phyloP scores from a whole-genome alignment of 495 filamentous ascomycete genomes.

The Xanthoparmelia taractica region DNA sequence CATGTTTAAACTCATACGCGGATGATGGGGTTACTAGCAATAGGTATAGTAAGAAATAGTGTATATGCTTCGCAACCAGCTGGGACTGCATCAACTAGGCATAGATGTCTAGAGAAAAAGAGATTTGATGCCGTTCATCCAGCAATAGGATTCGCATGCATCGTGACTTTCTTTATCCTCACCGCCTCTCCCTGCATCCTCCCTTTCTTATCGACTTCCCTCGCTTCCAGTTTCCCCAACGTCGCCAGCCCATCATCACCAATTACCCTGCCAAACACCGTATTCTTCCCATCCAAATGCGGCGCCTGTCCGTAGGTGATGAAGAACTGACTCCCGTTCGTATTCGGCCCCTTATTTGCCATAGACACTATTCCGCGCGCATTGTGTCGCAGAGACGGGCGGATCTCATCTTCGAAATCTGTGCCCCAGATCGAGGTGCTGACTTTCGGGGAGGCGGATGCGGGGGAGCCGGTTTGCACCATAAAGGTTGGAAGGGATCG shows the following conservation, averaged over 20 bases:
- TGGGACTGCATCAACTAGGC: neutral
- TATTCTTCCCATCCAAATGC: constrained; percentile 91
- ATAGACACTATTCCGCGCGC: constrained; percentile 80
- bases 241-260: constrained; percentile 42
- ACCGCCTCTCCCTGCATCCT: constrained; percentile 51
- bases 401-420: constrained; percentile 84
- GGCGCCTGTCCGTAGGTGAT: constrained; percentile 75
- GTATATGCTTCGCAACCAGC: neutral
- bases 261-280: constrained; percentile 81
- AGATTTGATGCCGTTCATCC: neutral
- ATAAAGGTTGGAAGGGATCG: constrained; percentile 86
- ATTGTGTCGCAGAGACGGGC: constrained; percentile 76
- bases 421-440: constrained; percentile 78
- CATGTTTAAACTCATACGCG: neutral
- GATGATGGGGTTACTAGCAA: neutral
- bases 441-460: constrained; percentile 58
- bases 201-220: constrained; percentile 91
- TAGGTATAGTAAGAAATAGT: neutral
- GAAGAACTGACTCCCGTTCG: constrained; percentile 96
- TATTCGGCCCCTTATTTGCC: constrained; percentile 76
- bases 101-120: neutral
- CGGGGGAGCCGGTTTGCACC: constrained; percentile 66
- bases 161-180: constrained; percentile 50
- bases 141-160: constrained; percentile 92
- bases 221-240: constrained; percentile 57